Evolutionary conservation across 768 basidiomycete species (phyloP).

Genomic region (Mycena rosella): DNA sequence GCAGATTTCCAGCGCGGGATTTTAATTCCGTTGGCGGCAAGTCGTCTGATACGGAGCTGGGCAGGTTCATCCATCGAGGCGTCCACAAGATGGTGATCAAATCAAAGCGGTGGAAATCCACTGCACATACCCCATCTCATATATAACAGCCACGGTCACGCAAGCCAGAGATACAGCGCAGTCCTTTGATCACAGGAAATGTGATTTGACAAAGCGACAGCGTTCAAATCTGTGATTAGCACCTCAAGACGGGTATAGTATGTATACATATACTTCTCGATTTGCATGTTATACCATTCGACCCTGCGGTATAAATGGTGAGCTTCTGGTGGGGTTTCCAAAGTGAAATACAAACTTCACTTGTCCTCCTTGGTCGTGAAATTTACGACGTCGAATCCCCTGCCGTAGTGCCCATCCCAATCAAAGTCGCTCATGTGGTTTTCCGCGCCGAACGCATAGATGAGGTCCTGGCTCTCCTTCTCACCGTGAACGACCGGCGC

Average conservation of each 20-base stretch:
- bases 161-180: too few species aligned
- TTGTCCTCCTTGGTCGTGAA: constrained; percentile 24
- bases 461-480: constrained; percentile 61
- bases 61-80: too few species aligned
- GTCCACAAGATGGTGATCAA: too few species aligned
- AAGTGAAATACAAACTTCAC: background rate
- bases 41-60: too few species aligned
- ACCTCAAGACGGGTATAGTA: background rate
- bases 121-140: too few species aligned
- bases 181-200: too few species aligned
- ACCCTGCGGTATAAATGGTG: background rate
- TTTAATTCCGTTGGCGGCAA: too few species aligned
- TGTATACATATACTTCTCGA: background rate
- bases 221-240: background rate
- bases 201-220: too few species aligned
- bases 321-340: background rate
- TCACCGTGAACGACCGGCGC: constrained; percentile 65
- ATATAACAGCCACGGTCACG: too few species aligned
- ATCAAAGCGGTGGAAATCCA: too few species aligned
- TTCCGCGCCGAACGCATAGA: constrained; percentile 79
- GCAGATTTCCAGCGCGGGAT: too few species aligned
- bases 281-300: background rate
- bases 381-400: constrained; percentile 79
- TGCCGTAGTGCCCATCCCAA: constrained; percentile 76
- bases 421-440: constrained; percentile 78